A percentile compares a stretch with the other conserved stretches of the same genome.
These are phyloP conservation scores for Ascoidea asiatica DNA, from an alignment of 805 yeast species.

Conservation along the genomic window DNA sequence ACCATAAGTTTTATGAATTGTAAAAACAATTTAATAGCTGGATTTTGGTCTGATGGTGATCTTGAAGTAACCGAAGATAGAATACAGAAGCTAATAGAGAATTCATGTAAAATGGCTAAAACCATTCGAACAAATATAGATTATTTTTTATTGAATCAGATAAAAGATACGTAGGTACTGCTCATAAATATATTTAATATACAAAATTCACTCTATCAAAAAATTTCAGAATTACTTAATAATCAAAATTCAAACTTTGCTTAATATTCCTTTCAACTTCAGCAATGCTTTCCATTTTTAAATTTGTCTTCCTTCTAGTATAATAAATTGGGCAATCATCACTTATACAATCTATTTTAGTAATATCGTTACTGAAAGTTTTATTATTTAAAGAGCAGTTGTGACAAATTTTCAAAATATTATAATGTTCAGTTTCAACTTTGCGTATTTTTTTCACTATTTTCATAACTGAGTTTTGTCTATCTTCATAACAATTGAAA, in stretches of 20 bases:
- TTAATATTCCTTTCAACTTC: neutral
- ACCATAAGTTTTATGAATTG: neutral
- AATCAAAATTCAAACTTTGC: neutral
- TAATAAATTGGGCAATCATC: constrained; percentile 6
- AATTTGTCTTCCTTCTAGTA: neutral
- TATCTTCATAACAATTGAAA: constrained; percentile 5
- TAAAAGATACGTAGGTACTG: too few relatives aligned
- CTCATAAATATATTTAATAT: too few relatives aligned
- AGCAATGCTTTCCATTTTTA: neutral
- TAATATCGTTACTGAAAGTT: neutral
- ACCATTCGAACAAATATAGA: neutral
- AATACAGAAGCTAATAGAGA: too few relatives aligned
- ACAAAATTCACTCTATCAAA: too few relatives aligned
- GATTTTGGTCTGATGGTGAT: neutral
- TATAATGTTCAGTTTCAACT: constrained; percentile 9
- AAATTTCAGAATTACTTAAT: too few relatives aligned
- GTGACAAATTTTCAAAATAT: constrained; percentile 15
- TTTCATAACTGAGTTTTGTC: constrained; percentile 4
- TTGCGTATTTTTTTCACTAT: constrained; percentile 8
- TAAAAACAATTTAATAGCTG: neutral
- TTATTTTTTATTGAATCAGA: neutral
- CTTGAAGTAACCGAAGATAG: neutral
- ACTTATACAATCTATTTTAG: constrained; percentile 2
- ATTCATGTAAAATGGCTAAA: neutral
- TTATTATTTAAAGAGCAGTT: constrained; percentile 13